Percentiles rank a stretch among this genome's conserved stretches.
phyloP scores from a whole-genome alignment of 2,329 filamentous ascomycete species.

The Pseudocercospora cruenta region DNA sequence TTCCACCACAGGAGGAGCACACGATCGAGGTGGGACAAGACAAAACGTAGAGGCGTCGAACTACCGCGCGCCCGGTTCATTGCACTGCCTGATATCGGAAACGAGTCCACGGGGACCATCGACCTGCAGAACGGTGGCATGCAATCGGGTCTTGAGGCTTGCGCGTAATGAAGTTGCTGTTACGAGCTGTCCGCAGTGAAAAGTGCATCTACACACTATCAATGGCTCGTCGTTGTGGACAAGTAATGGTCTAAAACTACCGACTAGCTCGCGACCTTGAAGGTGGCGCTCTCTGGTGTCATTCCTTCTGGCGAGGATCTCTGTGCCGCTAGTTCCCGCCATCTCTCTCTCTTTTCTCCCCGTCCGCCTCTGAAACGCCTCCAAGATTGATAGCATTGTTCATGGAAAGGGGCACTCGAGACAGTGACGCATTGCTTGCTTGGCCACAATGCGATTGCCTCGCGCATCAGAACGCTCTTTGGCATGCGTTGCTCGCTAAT shows the following conservation, averaged over 20 bases:
- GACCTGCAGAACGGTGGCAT: background rate
- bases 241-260: background rate
- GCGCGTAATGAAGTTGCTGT: background rate
- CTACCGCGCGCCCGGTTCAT: conserved; percentile 6
- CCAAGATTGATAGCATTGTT: background rate
- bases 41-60: conserved; percentile 6
- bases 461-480: background rate
- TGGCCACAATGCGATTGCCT: too few relatives aligned
- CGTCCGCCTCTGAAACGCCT: background rate
- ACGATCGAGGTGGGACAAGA: conserved; percentile 1
- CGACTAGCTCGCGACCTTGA: background rate
- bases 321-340: background rate
- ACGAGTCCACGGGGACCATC: background rate
- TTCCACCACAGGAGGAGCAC: conserved; percentile 8
- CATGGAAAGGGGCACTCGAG: background rate
- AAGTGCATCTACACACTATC: background rate
- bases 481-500: background rate
- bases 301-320: background rate
- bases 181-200: background rate
- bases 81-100: background rate
- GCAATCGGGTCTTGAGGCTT: background rate
- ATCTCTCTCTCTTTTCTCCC: background rate
- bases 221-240: background rate
- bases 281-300: background rate
- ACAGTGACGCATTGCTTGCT: too few relatives aligned